Evolutionary conservation across 1,284 basidiomycete genomes (phyloP).

Genomic region (Papiliotrema fonsecae): DNA sequence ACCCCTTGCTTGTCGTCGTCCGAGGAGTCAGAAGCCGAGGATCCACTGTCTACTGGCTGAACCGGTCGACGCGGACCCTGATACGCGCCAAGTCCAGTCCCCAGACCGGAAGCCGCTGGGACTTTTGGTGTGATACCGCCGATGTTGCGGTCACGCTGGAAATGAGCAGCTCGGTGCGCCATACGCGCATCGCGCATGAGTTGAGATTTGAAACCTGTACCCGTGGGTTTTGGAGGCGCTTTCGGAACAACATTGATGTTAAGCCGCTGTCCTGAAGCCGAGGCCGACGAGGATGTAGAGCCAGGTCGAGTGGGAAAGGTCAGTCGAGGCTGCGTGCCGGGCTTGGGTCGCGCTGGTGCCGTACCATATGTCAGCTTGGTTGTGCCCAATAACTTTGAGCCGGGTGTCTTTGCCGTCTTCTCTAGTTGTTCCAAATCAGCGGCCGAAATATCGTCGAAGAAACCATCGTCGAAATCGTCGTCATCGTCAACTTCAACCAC

Average conservation of each 20-base stretch:
- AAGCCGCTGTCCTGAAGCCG: conserved; percentile 19
- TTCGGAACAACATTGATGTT: conserved; percentile 36
- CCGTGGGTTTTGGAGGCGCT: conserved; percentile 16
- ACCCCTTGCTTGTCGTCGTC: conserved; percentile 58
- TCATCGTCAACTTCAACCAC: conserved; percentile 13
- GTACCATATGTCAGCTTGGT: neutral
- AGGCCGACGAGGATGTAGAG: conserved; percentile 2
- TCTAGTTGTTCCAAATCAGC: conserved; percentile 41
- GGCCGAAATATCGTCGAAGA: conserved; percentile 32
- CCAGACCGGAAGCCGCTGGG: conserved; percentile 29
- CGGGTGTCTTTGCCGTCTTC: conserved; percentile 26
- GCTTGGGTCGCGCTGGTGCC: neutral
- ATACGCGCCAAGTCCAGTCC: conserved; percentile 39
- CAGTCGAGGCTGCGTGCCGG: conserved; percentile 5
- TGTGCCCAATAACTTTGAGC: neutral
- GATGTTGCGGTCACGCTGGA: conserved; percentile 14
- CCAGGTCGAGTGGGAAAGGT: neutral
- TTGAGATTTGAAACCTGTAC: conserved; percentile 27
- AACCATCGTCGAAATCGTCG: conserved; percentile 35
- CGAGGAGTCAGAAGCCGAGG: conserved; percentile 47
- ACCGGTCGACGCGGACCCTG: conserved; percentile 17
- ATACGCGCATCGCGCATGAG: conserved; percentile 38
- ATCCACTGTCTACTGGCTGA: conserved; percentile 23
- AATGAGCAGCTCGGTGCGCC: conserved; percentile 21
- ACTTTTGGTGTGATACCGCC: conserved; percentile 21